Evolutionary conservation across 225 moss, liverwort and hornwort species (phyloP).

Genomic region (Asterella californica): DNA sequence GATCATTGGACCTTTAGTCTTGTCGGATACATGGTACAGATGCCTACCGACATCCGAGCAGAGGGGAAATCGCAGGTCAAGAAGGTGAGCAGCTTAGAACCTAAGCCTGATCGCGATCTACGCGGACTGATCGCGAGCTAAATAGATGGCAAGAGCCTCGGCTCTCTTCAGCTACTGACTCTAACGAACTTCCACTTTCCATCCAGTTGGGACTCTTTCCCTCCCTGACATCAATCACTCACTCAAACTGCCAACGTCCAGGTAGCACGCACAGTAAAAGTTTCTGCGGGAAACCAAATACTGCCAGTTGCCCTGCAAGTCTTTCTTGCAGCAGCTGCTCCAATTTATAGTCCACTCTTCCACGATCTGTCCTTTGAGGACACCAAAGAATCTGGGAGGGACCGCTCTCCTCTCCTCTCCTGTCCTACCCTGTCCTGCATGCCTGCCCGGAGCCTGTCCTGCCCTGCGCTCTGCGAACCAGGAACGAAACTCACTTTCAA

Average conservation of each 20-base stretch:
- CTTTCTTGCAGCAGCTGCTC: background rate
- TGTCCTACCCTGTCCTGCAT: background rate
- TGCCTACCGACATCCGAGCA: background rate
- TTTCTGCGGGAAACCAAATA: background rate
- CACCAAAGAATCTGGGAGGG: background rate
- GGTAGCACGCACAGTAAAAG: background rate
- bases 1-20: background rate
- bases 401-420: background rate
- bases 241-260: background rate
- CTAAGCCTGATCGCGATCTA: background rate
- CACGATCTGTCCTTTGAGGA: background rate
- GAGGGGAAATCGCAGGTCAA: background rate
- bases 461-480: background rate
- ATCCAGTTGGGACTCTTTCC: too few species aligned
- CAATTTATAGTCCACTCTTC: background rate
- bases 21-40: background rate
- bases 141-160: background rate
- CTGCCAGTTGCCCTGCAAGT: background rate
- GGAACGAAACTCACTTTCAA: constrained; percentile 1
- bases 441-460: background rate
- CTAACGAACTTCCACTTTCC: too few species aligned
- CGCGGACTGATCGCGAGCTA: background rate
- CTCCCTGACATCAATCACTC: background rate
- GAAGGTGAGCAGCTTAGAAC: background rate
- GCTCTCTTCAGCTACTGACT: too few species aligned